Percentiles rank a stretch among this genome's conserved stretches.
Evolutionary conservation across 1,284 basidiomycete genomes (phyloP).

Genomic region (Mycena citricolor): DNA sequence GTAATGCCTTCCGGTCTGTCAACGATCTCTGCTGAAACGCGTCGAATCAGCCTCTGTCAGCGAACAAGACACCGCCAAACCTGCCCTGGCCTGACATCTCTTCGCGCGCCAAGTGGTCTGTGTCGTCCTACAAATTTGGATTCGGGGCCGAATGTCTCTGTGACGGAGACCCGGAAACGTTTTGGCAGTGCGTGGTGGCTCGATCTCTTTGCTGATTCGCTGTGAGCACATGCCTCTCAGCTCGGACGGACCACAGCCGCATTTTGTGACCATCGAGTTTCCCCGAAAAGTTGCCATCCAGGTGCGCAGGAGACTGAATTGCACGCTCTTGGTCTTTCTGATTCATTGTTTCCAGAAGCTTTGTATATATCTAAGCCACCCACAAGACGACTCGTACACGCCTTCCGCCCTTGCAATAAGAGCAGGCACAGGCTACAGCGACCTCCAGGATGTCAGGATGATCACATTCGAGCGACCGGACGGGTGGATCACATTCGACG

Average conservation of each 20-base stretch:
- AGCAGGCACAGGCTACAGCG: slow-evolving; percentile 89
- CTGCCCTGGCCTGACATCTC: slow-evolving; percentile 81
- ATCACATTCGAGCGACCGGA: slow-evolving; percentile 87
- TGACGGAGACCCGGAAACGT: slow-evolving; percentile 87
- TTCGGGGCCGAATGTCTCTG: slow-evolving; percentile 92
- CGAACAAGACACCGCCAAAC: slow-evolving; percentile 44
- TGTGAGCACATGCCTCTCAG: slow-evolving; percentile 42
- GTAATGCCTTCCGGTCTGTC: slow-evolving; percentile 22
- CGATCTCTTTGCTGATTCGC: not conserved
- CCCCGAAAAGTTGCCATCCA: slow-evolving; percentile 88
- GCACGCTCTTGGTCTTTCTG: slow-evolving; percentile 6
- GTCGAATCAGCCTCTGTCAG: slow-evolving; percentile 7
- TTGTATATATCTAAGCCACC: slow-evolving; percentile 85
- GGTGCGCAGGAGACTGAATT: too few species aligned
- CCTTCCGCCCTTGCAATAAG: slow-evolving; percentile 88
- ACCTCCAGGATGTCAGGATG: slow-evolving; percentile 89
- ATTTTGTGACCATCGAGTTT: slow-evolving; percentile 94
- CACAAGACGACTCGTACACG: slow-evolving; percentile 95
- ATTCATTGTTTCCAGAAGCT: slow-evolving; percentile 77
- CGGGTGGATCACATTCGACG: slow-evolving; percentile 92
- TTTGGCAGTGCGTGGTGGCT: slow-evolving; percentile 87
- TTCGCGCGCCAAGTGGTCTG: slow-evolving; percentile 89
- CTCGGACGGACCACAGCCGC: slow-evolving; percentile 96
- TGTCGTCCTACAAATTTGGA: slow-evolving; percentile 95
- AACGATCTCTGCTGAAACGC: not conserved